Conservation (phyloP, 805 yeast species). For the Wickerhamiella qilinensis region DNA sequence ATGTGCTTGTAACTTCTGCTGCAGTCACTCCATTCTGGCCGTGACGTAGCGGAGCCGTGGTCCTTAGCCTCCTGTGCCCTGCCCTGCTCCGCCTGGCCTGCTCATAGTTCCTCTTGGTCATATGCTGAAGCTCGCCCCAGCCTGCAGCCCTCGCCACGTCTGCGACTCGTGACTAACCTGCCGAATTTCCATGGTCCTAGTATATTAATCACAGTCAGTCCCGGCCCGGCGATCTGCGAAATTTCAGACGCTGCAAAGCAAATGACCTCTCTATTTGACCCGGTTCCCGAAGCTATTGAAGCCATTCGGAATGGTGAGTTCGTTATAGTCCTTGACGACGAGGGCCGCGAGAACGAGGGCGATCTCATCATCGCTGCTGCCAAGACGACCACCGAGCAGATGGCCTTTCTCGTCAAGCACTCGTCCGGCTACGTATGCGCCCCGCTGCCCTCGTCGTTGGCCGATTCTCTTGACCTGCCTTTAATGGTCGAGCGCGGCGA, state of each 20-base stretch:
- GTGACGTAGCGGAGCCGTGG: too few relatives aligned
- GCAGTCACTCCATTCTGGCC: too few relatives aligned
- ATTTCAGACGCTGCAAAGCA: background rate
- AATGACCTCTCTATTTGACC: slow-evolving; percentile 23
- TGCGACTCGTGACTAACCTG: too few relatives aligned
- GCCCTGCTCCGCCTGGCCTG: too few relatives aligned
- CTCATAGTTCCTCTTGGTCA: too few relatives aligned
- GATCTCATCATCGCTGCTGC: slow-evolving; percentile 91
- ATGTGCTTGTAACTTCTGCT: too few relatives aligned
- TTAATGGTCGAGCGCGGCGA: slow-evolving; percentile 47
- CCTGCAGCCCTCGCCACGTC: too few relatives aligned
- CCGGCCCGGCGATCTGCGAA: too few relatives aligned
- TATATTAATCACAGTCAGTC: too few relatives aligned
- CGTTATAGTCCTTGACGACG: slow-evolving; percentile 93
- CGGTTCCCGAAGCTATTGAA: slow-evolving; percentile 55
- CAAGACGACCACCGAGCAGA: slow-evolving; percentile 55
- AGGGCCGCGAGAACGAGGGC: slow-evolving; percentile 92
- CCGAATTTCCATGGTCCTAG: too few relatives aligned
- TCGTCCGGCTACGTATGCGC: slow-evolving; percentile 81
- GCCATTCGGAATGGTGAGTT: slow-evolving; percentile 67
- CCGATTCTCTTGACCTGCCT: slow-evolving; percentile 67
- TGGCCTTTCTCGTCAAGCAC: slow-evolving; percentile 82
- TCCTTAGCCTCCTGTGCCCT: too few relatives aligned
- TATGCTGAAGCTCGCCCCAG: too few relatives aligned
- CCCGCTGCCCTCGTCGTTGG: slow-evolving; percentile 62